A percentile compares a stretch with the other conserved stretches of the same genome.
These are phyloP conservation scores for Euphrasia arctica DNA, from an alignment of 305 asterid genomes.

Conservation along the genomic window DNA sequence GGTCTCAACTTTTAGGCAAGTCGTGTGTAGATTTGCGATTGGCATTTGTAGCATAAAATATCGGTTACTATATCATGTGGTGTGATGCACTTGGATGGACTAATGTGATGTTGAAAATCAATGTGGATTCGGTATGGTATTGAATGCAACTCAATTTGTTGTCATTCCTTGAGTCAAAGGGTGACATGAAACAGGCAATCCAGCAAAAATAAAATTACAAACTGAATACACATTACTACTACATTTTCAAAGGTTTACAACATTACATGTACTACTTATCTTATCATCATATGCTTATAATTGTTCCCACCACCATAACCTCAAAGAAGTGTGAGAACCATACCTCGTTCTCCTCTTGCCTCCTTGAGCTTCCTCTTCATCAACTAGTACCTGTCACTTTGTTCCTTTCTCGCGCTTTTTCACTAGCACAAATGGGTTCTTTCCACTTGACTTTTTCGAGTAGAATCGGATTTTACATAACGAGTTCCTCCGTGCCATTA, in stretches of 20 bases:
- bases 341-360: slow-evolving; percentile 43
- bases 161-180: no score
- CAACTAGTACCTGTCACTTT: slow-evolving; percentile 52
- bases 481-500: no score
- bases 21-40: neutral
- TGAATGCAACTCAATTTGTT: no score
- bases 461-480: no score
- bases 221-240: no score
- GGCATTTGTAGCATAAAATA: slow-evolving; percentile 2
- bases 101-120: no score
- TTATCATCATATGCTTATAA: slow-evolving; percentile 28
- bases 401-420: slow-evolving; percentile 58
- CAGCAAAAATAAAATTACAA: no score
- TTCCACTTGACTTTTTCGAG: no score
- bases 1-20: neutral
- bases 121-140: no score
- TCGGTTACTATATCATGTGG: neutral
- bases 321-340: slow-evolving; percentile 29
- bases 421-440: slow-evolving; percentile 11
- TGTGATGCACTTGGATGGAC: neutral
- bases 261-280: slow-evolving; percentile 6
- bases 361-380: slow-evolving; percentile 59
- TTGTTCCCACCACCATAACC: slow-evolving; percentile 24
- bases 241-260: no score
- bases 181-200: no score